These are phyloP conservation scores for Passiflora organensis DNA, from an alignment of 345 rosid species.

Conservation along the genomic window DNA sequence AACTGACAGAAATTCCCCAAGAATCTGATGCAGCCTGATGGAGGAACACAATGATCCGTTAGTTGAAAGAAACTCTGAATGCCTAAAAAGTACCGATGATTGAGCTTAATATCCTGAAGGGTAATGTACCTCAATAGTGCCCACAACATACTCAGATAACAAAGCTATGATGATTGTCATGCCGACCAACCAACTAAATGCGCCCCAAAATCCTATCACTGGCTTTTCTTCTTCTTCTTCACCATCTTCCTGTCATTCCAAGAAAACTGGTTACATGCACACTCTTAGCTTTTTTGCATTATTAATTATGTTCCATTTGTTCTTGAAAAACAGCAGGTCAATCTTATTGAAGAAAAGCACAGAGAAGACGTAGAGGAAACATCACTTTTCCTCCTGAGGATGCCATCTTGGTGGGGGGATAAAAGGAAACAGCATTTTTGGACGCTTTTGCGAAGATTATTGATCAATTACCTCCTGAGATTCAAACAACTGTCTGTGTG, in stretches of 20 bases:
- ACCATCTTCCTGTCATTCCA: slow-evolving; percentile 29
- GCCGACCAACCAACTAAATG: slow-evolving; percentile 58
- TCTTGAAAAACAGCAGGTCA: no score
- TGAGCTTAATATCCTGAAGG: no score
- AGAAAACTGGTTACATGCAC: neutral
- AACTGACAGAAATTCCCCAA: slow-evolving; percentile 84
- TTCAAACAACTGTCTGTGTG: slow-evolving; percentile 58
- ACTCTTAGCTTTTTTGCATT: no score
- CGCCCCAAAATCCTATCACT: slow-evolving; percentile 79
- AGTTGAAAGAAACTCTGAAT: no score
- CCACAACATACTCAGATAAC: slow-evolving; percentile 78
- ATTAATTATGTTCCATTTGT: no score
- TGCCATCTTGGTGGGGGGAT: no score
- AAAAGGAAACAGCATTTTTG: no score
- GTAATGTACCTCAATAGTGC: slow-evolving; percentile 72
- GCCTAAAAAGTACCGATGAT: no score
- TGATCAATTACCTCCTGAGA: slow-evolving; percentile 42
- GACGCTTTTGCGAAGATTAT: no score
- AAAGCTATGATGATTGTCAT: slow-evolving; percentile 78
- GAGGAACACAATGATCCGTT: neutral
- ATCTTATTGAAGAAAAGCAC: no score
- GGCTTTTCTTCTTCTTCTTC: slow-evolving; percentile 65
- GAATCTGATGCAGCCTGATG: slow-evolving; percentile 72
- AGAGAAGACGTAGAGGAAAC: no score
- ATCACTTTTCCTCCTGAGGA: no score